Conservation (phyloP, 768 basidiomycete genomes). For the Leccinum pellstonianum region DNA sequence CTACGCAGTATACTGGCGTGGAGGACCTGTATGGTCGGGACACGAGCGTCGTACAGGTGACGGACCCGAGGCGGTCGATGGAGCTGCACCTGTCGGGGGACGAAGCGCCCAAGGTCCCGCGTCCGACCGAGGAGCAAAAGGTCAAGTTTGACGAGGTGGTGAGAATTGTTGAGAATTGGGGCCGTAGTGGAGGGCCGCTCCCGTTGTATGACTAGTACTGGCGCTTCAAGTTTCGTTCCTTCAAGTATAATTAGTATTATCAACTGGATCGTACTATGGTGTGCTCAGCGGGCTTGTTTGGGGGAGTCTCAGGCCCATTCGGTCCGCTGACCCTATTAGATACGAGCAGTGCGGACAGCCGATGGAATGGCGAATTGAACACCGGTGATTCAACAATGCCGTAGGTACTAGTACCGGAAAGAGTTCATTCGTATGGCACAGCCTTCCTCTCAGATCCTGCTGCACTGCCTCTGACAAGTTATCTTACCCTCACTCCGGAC, state of each 20-base stretch:
- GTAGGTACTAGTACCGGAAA: no score
- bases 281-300: neutral
- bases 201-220: neutral
- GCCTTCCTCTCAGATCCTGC: neutral
- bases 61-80: neutral
- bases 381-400: neutral
- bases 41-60: slow-evolving; percentile 60
- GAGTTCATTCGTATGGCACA: no score
- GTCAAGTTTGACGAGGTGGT: slow-evolving; percentile 64
- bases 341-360: neutral
- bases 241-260: neutral
- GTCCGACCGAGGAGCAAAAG: slow-evolving; percentile 62
- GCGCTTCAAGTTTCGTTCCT: neutral
- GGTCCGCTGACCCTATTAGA: neutral
- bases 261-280: neutral
- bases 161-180: slow-evolving; percentile 58
- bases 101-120: slow-evolving; percentile 48
- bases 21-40: slow-evolving; percentile 72
- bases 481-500: neutral
- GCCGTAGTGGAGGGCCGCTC: neutral
- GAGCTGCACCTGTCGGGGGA: slow-evolving; percentile 42
- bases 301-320: neutral
- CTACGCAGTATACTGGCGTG: slow-evolving; percentile 42
- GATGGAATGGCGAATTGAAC: neutral
- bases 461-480: neutral